Conservation (phyloP, 495 filamentous ascomycete genomes). For the Eremomyces bilateralis region DNA sequence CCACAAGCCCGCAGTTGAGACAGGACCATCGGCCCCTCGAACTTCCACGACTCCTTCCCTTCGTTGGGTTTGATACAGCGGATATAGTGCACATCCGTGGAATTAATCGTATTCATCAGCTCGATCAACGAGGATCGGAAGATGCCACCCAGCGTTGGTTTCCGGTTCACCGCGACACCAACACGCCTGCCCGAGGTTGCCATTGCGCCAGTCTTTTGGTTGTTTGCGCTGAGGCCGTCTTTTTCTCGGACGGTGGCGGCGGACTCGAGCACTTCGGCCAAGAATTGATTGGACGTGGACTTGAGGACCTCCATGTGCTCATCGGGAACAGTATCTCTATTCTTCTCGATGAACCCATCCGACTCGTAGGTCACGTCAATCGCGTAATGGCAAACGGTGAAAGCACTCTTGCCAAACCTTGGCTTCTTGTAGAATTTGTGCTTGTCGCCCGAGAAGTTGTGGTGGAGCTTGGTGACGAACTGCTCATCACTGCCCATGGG, state of each 20-base stretch:
- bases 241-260: slow-evolving; percentile 78
- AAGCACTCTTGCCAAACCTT: slow-evolving; percentile 88
- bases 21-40: slow-evolving; percentile 97
- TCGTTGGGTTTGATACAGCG: slow-evolving; percentile 99
- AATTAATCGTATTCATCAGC: slow-evolving; percentile 93
- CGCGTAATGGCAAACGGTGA: slow-evolving; percentile 98
- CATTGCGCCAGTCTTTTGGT: slow-evolving; percentile 34
- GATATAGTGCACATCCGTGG: slow-evolving; percentile 97
- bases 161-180: slow-evolving; percentile 79
- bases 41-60: slow-evolving; percentile 91
- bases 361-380: slow-evolving; percentile 98
- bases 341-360: slow-evolving; percentile 99
- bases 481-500: slow-evolving; percentile 96
- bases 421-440: slow-evolving; percentile 98
- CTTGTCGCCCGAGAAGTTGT: slow-evolving; percentile 79
- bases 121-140: slow-evolving; percentile 98
- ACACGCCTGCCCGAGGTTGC: slow-evolving; percentile 54
- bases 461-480: slow-evolving; percentile 93
- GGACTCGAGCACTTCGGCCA: slow-evolving; percentile 64
- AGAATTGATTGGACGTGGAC: slow-evolving; percentile 66
- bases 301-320: slow-evolving; percentile 88
- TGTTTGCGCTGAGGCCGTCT: slow-evolving; percentile 48
- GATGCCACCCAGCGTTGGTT: slow-evolving; percentile 92
- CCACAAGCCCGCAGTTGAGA: slow-evolving; percentile 94
- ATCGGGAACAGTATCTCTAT: slow-evolving; percentile 93